Conservation (phyloP, 768 basidiomycete genomes). For the Guyanaporus albipodus region DNA sequence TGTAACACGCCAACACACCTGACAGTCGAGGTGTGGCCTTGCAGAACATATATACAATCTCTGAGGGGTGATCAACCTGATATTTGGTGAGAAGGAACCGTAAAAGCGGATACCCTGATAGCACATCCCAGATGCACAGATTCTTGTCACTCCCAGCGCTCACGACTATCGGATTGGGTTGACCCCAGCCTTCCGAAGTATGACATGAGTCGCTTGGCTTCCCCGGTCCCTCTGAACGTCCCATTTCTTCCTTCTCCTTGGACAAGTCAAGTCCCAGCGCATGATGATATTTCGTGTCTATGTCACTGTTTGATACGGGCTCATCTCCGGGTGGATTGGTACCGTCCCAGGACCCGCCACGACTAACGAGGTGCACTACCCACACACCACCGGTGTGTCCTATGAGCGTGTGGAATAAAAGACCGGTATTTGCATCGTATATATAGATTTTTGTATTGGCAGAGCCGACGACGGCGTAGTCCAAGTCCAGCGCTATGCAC, state of each 20-base stretch:
- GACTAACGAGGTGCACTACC: slow-evolving; percentile 77
- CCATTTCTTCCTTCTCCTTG: slow-evolving; percentile 21
- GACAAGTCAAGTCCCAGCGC: slow-evolving; percentile 46
- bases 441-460: slow-evolving; percentile 82
- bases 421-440: slow-evolving; percentile 76
- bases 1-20: slow-evolving; percentile 87
- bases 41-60: slow-evolving; percentile 71
- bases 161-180: slow-evolving; percentile 76
- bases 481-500: slow-evolving; percentile 75
- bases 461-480: slow-evolving; percentile 86
- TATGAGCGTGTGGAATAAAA: slow-evolving; percentile 67
- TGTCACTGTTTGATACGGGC: slow-evolving; percentile 18
- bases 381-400: slow-evolving; percentile 93
- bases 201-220: slow-evolving; percentile 54
- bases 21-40: slow-evolving; percentile 87
- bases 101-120: slow-evolving; percentile 61
- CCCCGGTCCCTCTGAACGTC: slow-evolving; percentile 16
- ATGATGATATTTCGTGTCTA: slow-evolving; percentile 37
- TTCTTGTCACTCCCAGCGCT: slow-evolving; percentile 92
- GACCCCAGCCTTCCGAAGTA: slow-evolving; percentile 86
- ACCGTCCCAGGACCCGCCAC: slow-evolving; percentile 48
- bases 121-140: slow-evolving; percentile 89
- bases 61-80: slow-evolving; percentile 25
- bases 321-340: slow-evolving; percentile 7
- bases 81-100: neutral